phyloP scores from a whole-genome alignment of 1,284 basidiomycete species.

The Melampsora medusae region DNA sequence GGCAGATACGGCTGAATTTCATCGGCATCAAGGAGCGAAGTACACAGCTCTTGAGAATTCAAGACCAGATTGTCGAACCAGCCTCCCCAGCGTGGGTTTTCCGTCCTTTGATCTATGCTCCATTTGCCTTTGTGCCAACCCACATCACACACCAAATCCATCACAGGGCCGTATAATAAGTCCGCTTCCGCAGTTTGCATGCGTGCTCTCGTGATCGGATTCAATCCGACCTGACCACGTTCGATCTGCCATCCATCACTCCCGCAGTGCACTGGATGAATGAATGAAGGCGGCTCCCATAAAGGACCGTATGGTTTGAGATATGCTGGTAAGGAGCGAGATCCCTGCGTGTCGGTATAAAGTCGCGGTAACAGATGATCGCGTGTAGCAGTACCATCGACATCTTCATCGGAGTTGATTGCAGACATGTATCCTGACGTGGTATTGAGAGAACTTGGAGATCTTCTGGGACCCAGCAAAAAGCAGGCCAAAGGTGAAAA shows the following conservation, averaged over 20 bases:
- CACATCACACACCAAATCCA: constrained; percentile 70
- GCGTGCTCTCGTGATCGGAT: neutral
- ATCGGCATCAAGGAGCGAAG: constrained; percentile 21
- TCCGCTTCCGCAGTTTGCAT: constrained; percentile 55
- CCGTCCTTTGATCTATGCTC: constrained; percentile 55
- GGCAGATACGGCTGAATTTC: constrained; percentile 59
- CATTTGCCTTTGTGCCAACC: constrained; percentile 70
- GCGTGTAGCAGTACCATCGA: no score
- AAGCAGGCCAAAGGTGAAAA: no score
- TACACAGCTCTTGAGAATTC: constrained; percentile 58
- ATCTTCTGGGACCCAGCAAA: no score
- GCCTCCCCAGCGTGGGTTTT: constrained; percentile 47
- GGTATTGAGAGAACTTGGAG: no score
- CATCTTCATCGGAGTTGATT: no score
- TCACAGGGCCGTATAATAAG: constrained; percentile 68
- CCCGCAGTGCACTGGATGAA: constrained; percentile 9
- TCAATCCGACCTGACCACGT: neutral
- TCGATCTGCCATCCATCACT: constrained; percentile 22
- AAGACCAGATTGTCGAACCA: constrained; percentile 45
- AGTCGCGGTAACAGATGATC: constrained; percentile 10
- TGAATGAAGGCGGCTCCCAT: constrained; percentile 27
- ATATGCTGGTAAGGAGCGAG: constrained; percentile 12
- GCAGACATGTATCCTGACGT: no score
- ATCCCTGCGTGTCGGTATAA: constrained; percentile 15
- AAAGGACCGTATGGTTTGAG: constrained; percentile 30